Conservation (phyloP, 2,329 filamentous ascomycete species). For the Fusarium kyushuense region DNA sequence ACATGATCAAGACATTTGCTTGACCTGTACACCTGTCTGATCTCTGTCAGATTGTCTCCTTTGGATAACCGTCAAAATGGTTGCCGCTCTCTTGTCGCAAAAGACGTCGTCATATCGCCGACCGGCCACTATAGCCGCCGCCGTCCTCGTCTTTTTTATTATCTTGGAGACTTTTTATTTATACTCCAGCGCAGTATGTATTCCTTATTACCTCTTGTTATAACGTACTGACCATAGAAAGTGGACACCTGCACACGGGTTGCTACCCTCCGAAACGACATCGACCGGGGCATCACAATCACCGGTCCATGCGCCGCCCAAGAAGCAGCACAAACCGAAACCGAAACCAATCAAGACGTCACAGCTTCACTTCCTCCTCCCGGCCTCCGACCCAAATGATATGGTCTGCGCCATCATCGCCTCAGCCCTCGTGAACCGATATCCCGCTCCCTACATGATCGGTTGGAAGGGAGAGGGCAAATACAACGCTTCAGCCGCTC, state of each 20-base stretch:
- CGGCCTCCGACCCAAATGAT: slow-evolving; percentile 53
- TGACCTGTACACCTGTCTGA: slow-evolving; percentile 3
- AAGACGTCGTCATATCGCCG: slow-evolving; percentile 21
- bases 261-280: slow-evolving; percentile 12
- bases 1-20: slow-evolving; percentile 4
- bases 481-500: slow-evolving; percentile 31
- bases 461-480: slow-evolving; percentile 54
- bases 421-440: slow-evolving; percentile 55
- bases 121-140: slow-evolving; percentile 6
- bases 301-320: slow-evolving; percentile 11
- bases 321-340: neutral
- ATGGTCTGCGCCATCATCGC: slow-evolving; percentile 56
- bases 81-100: slow-evolving; percentile 20
- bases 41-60: neutral
- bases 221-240: slow-evolving; percentile 4
- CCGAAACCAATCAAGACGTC: slow-evolving; percentile 42
- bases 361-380: slow-evolving; percentile 55
- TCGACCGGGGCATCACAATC: slow-evolving; percentile 16
- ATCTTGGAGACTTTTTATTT: slow-evolving; percentile 30
- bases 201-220: neutral
- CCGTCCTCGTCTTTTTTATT: slow-evolving; percentile 23
- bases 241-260: slow-evolving; percentile 30
- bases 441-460: slow-evolving; percentile 54
- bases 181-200: slow-evolving; percentile 20
- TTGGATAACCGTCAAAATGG: neutral